These are phyloP conservation scores for Sungouiella thailandica DNA, from an alignment of 805 yeast genomes.

Conservation along the genomic window DNA sequence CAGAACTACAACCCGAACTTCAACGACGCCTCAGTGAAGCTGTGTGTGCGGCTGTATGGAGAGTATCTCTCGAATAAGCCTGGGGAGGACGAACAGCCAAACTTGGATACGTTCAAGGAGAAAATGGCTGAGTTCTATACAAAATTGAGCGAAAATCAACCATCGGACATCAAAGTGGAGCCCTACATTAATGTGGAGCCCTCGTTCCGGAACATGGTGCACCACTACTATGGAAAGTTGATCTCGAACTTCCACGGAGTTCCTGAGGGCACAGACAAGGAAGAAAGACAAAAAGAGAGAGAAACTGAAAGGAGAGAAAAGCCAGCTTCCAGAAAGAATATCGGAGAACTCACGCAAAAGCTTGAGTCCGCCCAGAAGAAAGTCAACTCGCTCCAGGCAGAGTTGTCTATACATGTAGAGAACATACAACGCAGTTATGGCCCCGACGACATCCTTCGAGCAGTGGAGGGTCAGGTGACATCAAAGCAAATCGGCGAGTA, in stretches of 20 bases:
- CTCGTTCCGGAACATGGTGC: constrained; percentile 20
- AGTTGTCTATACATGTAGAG: constrained; percentile 12
- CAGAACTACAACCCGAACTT: constrained; percentile 73
- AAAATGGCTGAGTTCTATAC: neutral
- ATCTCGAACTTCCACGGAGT: neutral
- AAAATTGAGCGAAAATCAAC: neutral
- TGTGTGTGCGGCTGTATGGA: constrained; percentile 53
- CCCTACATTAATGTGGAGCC: constrained; percentile 10
- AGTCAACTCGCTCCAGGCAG: constrained; percentile 9
- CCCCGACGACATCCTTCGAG: constrained; percentile 58
- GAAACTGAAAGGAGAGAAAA: neutral
- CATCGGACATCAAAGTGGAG: no score
- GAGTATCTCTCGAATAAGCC: constrained; percentile 41
- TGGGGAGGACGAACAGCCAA: constrained; percentile 1
- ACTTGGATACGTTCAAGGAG: neutral
- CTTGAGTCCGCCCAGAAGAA: constrained; percentile 16
- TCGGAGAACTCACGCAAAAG: constrained; percentile 3
- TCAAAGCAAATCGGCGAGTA: constrained; percentile 59
- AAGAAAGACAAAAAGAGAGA: neutral
- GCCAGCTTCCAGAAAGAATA: neutral
- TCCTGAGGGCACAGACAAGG: no score
- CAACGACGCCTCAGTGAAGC: constrained; percentile 83
- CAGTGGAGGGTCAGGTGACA: constrained; percentile 48
- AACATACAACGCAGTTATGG: constrained; percentile 43
- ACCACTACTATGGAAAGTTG: constrained; percentile 15